Percentiles rank a stretch among this genome's conserved stretches.
Conservation (phyloP, 106 monocot species). For the Alisma plantagoaquatica region DNA sequence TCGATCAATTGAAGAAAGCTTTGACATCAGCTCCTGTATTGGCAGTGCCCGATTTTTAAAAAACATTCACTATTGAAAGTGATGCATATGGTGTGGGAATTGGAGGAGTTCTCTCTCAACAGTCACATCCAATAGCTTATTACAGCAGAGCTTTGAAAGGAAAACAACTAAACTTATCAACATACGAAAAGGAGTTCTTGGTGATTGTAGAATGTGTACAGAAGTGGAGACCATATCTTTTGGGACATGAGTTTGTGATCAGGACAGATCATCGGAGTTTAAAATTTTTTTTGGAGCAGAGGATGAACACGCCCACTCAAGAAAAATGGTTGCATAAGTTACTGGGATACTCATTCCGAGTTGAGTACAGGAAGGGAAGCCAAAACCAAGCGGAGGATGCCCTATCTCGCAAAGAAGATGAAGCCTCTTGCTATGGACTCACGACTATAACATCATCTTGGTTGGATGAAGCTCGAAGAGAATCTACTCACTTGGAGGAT, state of each 20-base stretch:
- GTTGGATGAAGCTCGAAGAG: not conserved
- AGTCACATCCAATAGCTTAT: not conserved
- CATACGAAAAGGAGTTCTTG: constrained; percentile 5
- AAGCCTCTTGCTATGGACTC: not conserved
- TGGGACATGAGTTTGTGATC: not conserved
- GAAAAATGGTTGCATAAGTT: constrained; percentile 1
- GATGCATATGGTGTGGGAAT: constrained; percentile 1
- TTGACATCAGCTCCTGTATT: not conserved
- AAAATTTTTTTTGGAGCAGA: not conserved
- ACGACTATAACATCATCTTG: not conserved
- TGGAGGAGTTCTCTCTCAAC: not conserved
- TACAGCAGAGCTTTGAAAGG: not conserved
- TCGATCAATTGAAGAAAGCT: not conserved
- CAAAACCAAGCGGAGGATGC: not conserved
- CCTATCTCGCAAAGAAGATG: not conserved
- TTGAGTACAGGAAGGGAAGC: not conserved
- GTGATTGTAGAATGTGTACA: not conserved
- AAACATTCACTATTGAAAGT: not conserved
- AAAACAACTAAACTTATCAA: not conserved
- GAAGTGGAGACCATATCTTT: constrained; percentile 7
- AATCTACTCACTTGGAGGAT: not conserved
- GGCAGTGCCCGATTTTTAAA: not conserved
- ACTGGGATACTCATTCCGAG: not conserved
- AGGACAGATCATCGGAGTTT: constrained; percentile 8
- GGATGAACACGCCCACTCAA: not conserved